Evolutionary conservation across 2,329 filamentous ascomycete species (phyloP), one percentile per base, ranked within the genome.

Genomic region (Periconia macrospinosa): DNA sequence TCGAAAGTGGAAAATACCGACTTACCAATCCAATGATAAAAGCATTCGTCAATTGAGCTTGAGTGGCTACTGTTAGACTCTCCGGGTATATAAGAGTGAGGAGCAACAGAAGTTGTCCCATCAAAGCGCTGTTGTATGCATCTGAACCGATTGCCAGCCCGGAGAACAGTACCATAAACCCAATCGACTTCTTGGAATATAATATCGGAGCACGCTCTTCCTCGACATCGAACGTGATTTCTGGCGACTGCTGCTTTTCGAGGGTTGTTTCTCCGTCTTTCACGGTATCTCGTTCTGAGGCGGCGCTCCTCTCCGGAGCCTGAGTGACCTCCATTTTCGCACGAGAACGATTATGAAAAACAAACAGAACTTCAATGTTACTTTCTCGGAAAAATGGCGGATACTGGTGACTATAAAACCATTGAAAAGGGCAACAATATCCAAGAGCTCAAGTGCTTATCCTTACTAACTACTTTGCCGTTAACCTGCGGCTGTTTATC

Each of bases 51-150:
- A 74, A 61, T 27, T 65, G 66, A 2, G 67, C 60, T 33, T 68
- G 65, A 30, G 66, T 72, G 8, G 27, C 56, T 45, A 51, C 50
- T 5, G 59, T 61, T 18, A 73, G 54, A 6, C 62, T 61, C 2
- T 72, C 64, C 3, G 70, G 70, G 48, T 74, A 74, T 1, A 73
- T 53, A 13, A 65, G 59, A 5, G 66, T 61, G 3, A 74, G 57
- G 6, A 74, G 55, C 7, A 73, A 61, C 11, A 67, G 59, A 10
- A 72, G 47, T 18, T 73, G 67, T 23, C 70, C 69, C 53, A 72
- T 72, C n/a, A 72, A 59, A 1, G 70, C 68, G 18, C 63, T 66
- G 52, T 73, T 73, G 55, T 73, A 73, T 30, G 64, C 70, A 60
- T 74, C 71, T 9, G 63, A 68, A 1, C 71, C 71, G 48, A 74